These are phyloP conservation scores for Alternaria sp. DNA, from an alignment of 2,329 filamentous ascomycete species.

Conservation along the genomic window DNA sequence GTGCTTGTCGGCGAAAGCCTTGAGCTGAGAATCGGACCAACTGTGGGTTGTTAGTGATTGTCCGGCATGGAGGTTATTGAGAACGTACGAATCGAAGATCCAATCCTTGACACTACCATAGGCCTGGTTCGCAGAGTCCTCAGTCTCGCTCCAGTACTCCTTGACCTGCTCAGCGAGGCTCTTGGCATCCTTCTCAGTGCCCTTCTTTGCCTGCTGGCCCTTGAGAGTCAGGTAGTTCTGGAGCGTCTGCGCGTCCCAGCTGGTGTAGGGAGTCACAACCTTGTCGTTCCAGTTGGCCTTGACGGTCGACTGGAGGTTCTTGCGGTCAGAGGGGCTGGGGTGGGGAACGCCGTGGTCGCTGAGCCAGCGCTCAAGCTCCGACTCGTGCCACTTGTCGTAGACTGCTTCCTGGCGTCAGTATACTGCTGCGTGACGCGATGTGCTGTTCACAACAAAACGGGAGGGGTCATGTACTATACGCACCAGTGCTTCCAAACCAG, in stretches of 20 bases:
- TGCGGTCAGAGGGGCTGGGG: constrained; percentile 88
- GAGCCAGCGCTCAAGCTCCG: constrained; percentile 95
- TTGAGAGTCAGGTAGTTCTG: constrained; percentile 72
- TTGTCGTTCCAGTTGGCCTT: constrained; percentile 87
- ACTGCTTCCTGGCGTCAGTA: constrained; percentile 61
- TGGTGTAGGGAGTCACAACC: constrained; percentile 76
- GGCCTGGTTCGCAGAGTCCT: constrained; percentile 76
- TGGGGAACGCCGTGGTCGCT: constrained; percentile 91
- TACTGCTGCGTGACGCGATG: constrained; percentile 10
- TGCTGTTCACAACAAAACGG: neutral
- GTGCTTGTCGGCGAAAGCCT: constrained; percentile 89
- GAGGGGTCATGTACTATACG: constrained; percentile 50
- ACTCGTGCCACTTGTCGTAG: constrained; percentile 99
- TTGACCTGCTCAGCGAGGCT: constrained; percentile 74
- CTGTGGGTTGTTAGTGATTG: constrained; percentile 60
- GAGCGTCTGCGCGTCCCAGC: constrained; percentile 77
- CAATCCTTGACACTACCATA: constrained; percentile 81
- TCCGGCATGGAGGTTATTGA: neutral
- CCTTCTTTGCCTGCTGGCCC: constrained; percentile 73
- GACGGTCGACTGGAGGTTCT: constrained; percentile 91
- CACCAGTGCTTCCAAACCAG: constrained; percentile 89
- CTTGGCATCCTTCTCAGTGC: constrained; percentile 73
- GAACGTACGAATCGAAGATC: constrained; percentile 79
- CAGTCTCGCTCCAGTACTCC: constrained; percentile 77
- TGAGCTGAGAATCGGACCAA: constrained; percentile 92